Evolutionary conservation across 2,329 filamentous ascomycete species (phyloP).

Genomic region (Tolypocladium tropicale): DNA sequence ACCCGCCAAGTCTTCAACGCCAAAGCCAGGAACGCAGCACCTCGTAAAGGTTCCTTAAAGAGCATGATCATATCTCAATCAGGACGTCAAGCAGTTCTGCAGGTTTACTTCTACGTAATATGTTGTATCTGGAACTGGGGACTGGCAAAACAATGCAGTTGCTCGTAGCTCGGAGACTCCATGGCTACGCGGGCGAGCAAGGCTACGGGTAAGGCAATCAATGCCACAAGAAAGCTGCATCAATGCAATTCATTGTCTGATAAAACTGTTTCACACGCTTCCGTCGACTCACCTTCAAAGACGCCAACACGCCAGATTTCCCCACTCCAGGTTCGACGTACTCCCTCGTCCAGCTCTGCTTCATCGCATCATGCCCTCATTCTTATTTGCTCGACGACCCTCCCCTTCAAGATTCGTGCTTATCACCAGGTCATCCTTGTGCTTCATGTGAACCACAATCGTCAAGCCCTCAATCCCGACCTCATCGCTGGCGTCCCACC

Average conservation of each 20-base stretch:
- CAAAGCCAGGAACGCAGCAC: background rate
- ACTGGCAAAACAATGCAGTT: no score
- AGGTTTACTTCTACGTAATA: no score
- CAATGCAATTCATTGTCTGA: background rate
- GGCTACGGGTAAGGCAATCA: no score
- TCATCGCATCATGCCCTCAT: background rate
- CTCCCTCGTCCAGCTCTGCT: background rate
- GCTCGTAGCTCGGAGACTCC: no score
- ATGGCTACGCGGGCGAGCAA: no score
- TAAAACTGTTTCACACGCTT: background rate
- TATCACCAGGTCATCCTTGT: conserved; percentile 40
- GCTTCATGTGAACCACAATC: conserved; percentile 38
- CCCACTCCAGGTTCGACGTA: background rate
- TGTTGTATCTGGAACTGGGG: no score
- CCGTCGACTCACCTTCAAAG: background rate
- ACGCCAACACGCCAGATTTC: background rate
- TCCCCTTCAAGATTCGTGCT: conserved; percentile 31
- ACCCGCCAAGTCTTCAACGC: background rate
- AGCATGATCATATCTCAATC: no score
- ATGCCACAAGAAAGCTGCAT: no score
- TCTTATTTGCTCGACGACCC: background rate
- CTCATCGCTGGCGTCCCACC: conserved; percentile 18
- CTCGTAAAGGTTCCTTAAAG: no score
- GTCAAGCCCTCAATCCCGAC: conserved; percentile 37
- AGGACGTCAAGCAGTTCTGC: no score